Percentiles rank a stretch among this genome's conserved stretches.
Conservation (phyloP, 495 filamentous ascomycete species). For the Aspergillus conjunctus region DNA sequence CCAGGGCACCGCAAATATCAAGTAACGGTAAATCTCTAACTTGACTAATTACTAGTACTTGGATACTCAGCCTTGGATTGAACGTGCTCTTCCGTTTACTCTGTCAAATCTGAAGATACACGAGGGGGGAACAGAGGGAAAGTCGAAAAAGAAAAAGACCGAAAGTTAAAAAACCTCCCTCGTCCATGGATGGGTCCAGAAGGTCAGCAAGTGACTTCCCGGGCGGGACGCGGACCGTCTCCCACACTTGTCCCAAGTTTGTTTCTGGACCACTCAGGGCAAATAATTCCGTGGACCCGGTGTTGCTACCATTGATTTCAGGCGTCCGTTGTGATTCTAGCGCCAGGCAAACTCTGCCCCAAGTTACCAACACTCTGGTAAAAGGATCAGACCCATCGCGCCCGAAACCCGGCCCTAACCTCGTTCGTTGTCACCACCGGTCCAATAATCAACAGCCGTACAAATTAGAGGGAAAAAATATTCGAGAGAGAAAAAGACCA, state of each 20-base stretch:
- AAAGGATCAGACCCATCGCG: conserved; percentile 23
- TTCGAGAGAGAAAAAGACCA: not conserved
- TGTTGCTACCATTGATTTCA: conserved; percentile 19
- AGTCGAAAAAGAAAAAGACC: conserved; percentile 9
- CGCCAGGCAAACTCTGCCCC: conserved; percentile 9
- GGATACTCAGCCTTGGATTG: too few relatives aligned
- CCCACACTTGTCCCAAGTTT: conserved; percentile 19
- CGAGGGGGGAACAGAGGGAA: not conserved
- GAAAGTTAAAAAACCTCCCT: not conserved
- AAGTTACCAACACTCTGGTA: conserved; percentile 27
- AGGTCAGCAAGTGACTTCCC: conserved; percentile 24
- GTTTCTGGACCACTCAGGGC: conserved; percentile 19
- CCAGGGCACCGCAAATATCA: too few relatives aligned
- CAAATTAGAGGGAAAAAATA: not conserved
- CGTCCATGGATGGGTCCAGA: conserved; percentile 14
- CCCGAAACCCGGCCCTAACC: conserved; percentile 2
- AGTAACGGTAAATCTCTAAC: too few relatives aligned
- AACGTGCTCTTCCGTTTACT: too few relatives aligned
- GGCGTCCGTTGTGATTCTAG: not conserved
- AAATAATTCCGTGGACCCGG: conserved; percentile 17
- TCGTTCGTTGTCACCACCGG: not conserved
- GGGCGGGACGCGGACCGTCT: conserved; percentile 32
- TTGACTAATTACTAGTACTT: too few relatives aligned
- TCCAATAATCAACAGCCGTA: not conserved
- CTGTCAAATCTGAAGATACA: too few relatives aligned